phyloP scores from a whole-genome alignment of 257 asterid species.

The Solanum paucissectum region DNA sequence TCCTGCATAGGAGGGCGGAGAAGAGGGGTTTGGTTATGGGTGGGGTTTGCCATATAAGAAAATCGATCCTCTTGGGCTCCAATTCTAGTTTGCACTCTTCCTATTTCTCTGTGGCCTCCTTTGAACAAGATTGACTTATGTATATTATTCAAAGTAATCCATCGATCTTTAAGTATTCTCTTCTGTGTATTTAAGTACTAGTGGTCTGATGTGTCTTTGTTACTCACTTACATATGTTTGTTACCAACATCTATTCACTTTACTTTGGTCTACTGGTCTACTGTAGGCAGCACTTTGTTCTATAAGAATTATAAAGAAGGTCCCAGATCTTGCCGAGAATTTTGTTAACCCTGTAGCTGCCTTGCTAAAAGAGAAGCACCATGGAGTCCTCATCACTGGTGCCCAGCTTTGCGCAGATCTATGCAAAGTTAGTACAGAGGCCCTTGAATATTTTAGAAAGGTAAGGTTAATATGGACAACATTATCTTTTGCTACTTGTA shows the following conservation, averaged over 20 bases:
- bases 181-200: neutral
- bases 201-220: neutral
- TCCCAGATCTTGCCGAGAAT: conserved; percentile 92
- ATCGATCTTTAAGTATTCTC: neutral
- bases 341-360: conserved; percentile 70
- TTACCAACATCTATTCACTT: conserved; percentile 1
- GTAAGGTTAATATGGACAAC: conserved; percentile 20
- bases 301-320: conserved; percentile 90
- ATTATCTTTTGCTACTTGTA: neutral
- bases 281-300: conserved; percentile 91
- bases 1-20: neutral
- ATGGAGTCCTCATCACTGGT: conserved; percentile 91
- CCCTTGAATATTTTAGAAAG: conserved; percentile 82
- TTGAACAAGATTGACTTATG: neutral
- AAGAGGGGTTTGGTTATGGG: neutral
- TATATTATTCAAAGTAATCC: neutral
- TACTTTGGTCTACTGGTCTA: neutral
- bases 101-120: neutral
- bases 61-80: neutral
- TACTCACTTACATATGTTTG: neutral
- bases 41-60: neutral
- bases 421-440: conserved; percentile 79
- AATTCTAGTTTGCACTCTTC: neutral
- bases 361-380: conserved; percentile 91
- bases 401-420: conserved; percentile 82